phyloP scores from a whole-genome alignment of 108 stramenopile genomes.

The Pseudonitzschia multistriata region DNA sequence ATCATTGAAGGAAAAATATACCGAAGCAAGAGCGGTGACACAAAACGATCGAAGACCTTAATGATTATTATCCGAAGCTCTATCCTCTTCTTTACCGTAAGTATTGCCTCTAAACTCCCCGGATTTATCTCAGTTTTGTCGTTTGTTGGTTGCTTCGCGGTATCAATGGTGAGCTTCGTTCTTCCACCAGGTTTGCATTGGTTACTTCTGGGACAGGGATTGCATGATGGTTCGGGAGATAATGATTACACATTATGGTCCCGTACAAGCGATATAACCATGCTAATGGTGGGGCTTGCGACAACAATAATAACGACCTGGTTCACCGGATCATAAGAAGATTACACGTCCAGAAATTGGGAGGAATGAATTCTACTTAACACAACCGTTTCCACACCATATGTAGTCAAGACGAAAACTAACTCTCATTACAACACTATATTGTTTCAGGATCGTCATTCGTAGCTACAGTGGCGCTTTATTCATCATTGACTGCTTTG shows the following conservation, averaged over 20 bases:
- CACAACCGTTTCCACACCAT: background rate
- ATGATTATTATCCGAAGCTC: conserved; percentile 39
- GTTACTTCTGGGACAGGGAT: conserved; percentile 17
- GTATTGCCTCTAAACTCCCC: conserved; percentile 49
- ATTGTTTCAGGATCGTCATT: background rate
- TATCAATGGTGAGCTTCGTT: conserved; percentile 65
- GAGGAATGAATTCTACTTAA: background rate
- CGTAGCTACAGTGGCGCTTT: background rate
- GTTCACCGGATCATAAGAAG: background rate
- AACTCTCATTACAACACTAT: background rate
- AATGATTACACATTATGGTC: background rate
- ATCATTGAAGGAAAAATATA: conserved; percentile 72
- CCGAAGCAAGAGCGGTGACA: background rate
- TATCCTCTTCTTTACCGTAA: conserved; percentile 46
- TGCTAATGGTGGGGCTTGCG: conserved; percentile 6
- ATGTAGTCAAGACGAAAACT: background rate
- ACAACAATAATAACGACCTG: conserved; percentile 14
- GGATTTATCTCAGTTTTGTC: conserved; percentile 69
- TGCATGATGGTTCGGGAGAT: background rate
- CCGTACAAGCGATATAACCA: conserved; percentile 9
- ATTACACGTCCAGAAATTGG: too few relatives aligned
- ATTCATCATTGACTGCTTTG: conserved; percentile 35
- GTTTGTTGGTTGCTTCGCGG: conserved; percentile 77
- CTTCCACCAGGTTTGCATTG: conserved; percentile 63
- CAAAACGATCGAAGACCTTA: conserved; percentile 14